These are phyloP conservation scores for Blepharisma stoltei DNA, from an alignment of 73 alveolate species.

Conservation along the genomic window DNA sequence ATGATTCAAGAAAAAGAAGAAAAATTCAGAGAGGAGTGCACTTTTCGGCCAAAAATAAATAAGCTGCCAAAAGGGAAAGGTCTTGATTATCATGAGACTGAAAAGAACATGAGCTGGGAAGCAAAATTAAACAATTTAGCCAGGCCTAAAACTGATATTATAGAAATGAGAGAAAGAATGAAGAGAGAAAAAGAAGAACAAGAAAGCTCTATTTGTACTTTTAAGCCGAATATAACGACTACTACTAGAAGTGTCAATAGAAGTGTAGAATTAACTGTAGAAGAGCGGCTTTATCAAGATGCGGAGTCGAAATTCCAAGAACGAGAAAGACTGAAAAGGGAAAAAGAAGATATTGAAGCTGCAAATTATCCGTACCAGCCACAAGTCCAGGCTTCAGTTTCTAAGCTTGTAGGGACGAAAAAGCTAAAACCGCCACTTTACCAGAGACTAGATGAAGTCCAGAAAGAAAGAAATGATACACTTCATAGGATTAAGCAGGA, in stretches of 20 bases:
- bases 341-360: constrained; percentile 19
- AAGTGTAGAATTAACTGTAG: constrained; percentile 21
- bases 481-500: neutral
- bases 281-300: constrained; percentile 21
- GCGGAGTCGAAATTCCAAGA: constrained; percentile 10
- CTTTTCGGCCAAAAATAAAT: constrained; percentile 2
- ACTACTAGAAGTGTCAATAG: constrained; percentile 21
- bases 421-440: constrained; percentile 4
- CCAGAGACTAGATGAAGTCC: constrained; percentile 12
- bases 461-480: constrained; percentile 1
- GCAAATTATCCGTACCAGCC: constrained; percentile 4
- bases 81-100: constrained; percentile 2
- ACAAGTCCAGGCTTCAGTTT: constrained; percentile 21
- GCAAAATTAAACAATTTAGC: neutral
- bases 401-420: constrained; percentile 8
- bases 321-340: constrained; percentile 14
- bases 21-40: neutral
- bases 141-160: constrained; percentile 19
- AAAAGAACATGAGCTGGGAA: neutral
- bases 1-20: constrained; percentile 11
- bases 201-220: constrained; percentile 14
- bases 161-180: constrained; percentile 17
- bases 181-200: constrained; percentile 12
- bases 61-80: neutral
- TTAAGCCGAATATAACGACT: constrained; percentile 1